phyloP scores from a whole-genome alignment of 139 green algal genomes.

The Auxenochlorella pyrenoidosa region DNA sequence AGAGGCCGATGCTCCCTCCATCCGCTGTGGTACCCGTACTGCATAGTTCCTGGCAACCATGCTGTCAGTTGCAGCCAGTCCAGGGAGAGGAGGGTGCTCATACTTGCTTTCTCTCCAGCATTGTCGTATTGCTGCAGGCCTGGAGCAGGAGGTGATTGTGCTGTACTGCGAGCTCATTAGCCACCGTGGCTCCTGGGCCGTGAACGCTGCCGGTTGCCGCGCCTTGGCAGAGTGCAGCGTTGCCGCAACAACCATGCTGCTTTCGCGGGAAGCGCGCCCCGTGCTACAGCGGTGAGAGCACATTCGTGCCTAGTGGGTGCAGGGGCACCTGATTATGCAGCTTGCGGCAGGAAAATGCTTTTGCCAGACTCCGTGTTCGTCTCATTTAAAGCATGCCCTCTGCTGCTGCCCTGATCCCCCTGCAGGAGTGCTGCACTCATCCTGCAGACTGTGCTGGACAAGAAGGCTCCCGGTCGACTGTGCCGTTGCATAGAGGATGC shows the following conservation, averaged over 20 bases:
- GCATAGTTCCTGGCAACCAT: neutral
- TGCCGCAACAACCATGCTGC: neutral
- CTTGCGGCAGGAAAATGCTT: too few relatives aligned
- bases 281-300: neutral
- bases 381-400: neutral
- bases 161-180: constrained; percentile 49
- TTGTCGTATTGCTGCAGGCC: neutral
- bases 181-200: constrained; percentile 31
- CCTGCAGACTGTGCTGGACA: constrained; percentile 34
- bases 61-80: too few relatives aligned
- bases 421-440: constrained; percentile 16
- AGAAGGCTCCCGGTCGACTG: constrained; percentile 47
- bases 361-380: neutral
- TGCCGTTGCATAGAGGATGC: constrained; percentile 62
- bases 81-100: too few relatives aligned
- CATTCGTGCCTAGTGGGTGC: too few relatives aligned
- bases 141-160: constrained; percentile 29
- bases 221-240: constrained; percentile 14
- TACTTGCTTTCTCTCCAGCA: neutral
- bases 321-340: neutral
- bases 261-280: neutral
- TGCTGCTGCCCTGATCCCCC: neutral
- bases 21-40: too few relatives aligned
- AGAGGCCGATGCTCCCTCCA: neutral
- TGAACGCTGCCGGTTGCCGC: constrained; percentile 24